Base-by-base conservation (phyloP, 306 rosid species). In the Luffa acutangula region DNA sequence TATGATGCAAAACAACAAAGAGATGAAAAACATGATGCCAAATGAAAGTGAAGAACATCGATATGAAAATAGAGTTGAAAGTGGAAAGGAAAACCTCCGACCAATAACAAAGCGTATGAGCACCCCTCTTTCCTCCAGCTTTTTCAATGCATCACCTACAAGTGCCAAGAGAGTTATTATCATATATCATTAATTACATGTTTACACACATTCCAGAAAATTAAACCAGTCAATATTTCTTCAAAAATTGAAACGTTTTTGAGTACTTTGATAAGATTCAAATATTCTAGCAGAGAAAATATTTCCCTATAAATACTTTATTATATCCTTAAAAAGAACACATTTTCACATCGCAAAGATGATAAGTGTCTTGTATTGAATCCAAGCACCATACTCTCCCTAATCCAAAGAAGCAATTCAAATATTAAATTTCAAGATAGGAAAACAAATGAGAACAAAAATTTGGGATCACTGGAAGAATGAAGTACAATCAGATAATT, bases 121-220 rank as follows among this genome's bases (percentile, higher is more conserved):
- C 83, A 95, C 93, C 85, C 99, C 99, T 89, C 97, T 90, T 83
- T 91, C 97, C 84, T 93, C 97, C 79, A 95, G 97, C 83, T 93
- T 93, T 88, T 83, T 90, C 83, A 93, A 86, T 76, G 97, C 98
- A 80, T 91, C 97, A 59, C 97, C 99, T 95, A 85, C 73, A 82
- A 80, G 78, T 78, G 45, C 80, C 81, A 79, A 76, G 49, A 75
- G 67, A 77, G 78, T 56, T 41, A 48, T 20, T 42, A 67, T 72
- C 59, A 36, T 48, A 70, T 25, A 17, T 80, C 54, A 81, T 59
- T 43, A 56, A 20, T 11, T 59, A 20, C 49, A 77, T 48, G 77
- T n/a, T 56, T 21, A 6, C 13, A 49, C 20, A 49, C 10, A 12
- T 64, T 52, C 71, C 63, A 49, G 9, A 12, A 46, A 51, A 36